Conservation (phyloP, 1,284 basidiomycete species). For the Blastosporella zonata region DNA sequence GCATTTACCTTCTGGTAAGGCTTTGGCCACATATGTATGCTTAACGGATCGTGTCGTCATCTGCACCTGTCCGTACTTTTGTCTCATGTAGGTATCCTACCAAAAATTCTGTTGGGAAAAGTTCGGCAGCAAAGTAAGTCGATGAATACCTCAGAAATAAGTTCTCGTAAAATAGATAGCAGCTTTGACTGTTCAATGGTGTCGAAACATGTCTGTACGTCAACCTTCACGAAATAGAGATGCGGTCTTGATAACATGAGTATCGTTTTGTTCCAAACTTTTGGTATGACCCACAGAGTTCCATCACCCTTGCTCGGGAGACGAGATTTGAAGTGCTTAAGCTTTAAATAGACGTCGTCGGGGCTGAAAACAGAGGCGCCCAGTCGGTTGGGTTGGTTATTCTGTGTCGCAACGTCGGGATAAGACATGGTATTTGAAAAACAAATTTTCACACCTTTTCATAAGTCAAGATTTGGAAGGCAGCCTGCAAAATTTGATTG, state of each 20-base stretch:
- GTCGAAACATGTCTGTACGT: conserved; percentile 95
- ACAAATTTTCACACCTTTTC: conserved; percentile 64
- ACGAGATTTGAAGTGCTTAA: conserved; percentile 70
- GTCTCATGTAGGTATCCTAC: conserved; percentile 63
- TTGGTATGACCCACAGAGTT: conserved; percentile 45
- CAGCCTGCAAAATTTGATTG: conserved; percentile 81
- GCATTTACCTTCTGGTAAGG: conserved; percentile 60
- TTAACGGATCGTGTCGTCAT: conserved; percentile 49
- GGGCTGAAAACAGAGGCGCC: conserved; percentile 83
- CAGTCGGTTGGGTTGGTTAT: conserved; percentile 58
- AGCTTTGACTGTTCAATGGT: conserved; percentile 91
- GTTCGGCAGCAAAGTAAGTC: neutral
- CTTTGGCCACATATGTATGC: conserved; percentile 57
- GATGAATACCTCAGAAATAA: conserved; percentile 67
- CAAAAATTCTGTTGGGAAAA: neutral
- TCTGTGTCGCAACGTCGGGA: conserved; percentile 42
- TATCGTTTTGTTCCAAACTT: neutral
- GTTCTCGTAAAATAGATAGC: conserved; percentile 68
- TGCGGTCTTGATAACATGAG: conserved; percentile 56
- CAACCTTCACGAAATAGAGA: conserved; percentile 94
- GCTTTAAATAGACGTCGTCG: conserved; percentile 73
- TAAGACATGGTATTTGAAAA: neutral
- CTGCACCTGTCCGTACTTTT: conserved; percentile 61
- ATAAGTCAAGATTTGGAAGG: conserved; percentile 83
- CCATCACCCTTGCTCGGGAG: conserved; percentile 43